phyloP scores from a whole-genome alignment of 768 basidiomycete genomes.

The Coprinellus micaceus region DNA sequence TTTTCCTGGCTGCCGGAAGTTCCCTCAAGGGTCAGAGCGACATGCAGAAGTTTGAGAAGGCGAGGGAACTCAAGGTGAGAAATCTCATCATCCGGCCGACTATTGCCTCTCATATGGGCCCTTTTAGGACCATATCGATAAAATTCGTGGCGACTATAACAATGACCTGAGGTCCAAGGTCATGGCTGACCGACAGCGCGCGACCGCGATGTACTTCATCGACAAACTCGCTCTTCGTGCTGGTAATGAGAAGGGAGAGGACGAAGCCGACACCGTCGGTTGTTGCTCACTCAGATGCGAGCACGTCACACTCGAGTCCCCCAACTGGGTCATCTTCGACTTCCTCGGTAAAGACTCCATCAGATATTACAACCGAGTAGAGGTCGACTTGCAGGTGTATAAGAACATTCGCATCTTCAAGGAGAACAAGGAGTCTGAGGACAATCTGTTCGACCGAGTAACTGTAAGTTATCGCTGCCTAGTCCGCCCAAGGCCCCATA shows the following conservation, averaged over 20 bases:
- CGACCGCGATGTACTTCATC: conserved; percentile 99
- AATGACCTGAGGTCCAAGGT: conserved; percentile 83
- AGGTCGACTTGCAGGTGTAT: conserved; percentile 90
- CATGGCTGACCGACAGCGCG: conserved; percentile 93
- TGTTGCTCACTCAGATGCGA: conserved; percentile 97
- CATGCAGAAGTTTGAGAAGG: conserved; percentile 97
- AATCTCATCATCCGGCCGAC: neutral
- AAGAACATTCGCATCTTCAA: conserved; percentile 99
- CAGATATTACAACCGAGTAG: conserved; percentile 89
- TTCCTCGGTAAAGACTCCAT: conserved; percentile 99
- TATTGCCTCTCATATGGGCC: neutral
- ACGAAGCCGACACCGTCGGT: conserved; percentile 98
- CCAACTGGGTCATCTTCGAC: conserved; percentile 88
- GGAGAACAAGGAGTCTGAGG: conserved; percentile 82
- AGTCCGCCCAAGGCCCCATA: no score
- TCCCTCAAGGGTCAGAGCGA: conserved; percentile 98
- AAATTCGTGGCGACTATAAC: conserved; percentile 86
- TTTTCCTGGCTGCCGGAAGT: conserved; percentile 96
- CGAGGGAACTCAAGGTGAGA: conserved; percentile 88
- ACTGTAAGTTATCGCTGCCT: conserved; percentile 54
- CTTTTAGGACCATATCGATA: conserved; percentile 79
- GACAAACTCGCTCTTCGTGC: conserved; percentile 96
- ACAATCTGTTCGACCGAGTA: conserved; percentile 92
- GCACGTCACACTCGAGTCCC: conserved; percentile 88
- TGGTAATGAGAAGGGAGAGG: conserved; percentile 99